These are phyloP conservation scores for Rhizopogon sp. DNA, from an alignment of 768 basidiomycete species.

Conservation along the genomic window DNA sequence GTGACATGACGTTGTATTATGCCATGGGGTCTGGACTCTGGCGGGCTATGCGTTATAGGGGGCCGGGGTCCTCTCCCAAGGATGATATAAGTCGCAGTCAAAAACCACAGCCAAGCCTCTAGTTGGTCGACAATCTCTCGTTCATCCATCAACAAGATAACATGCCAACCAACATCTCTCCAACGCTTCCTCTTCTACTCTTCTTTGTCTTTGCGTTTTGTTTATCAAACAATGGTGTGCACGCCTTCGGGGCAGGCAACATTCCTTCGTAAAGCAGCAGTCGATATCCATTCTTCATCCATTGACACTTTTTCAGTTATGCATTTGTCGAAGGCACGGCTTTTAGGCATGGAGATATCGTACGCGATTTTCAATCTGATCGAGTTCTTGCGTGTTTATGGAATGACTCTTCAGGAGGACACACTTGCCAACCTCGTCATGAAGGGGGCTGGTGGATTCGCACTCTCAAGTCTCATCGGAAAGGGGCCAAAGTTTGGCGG, in stretches of 20 bases:
- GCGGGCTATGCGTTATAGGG: too few species aligned
- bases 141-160: slow-evolving; percentile 2
- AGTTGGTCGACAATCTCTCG: neutral
- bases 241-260: slow-evolving; percentile 82
- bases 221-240: slow-evolving; percentile 51
- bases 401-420: slow-evolving; percentile 54
- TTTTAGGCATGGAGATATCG: slow-evolving; percentile 88
- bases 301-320: slow-evolving; percentile 41
- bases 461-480: slow-evolving; percentile 49
- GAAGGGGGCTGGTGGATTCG: slow-evolving; percentile 52
- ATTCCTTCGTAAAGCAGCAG: slow-evolving; percentile 58
- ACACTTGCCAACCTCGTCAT: slow-evolving; percentile 57
- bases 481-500: slow-evolving; percentile 69
- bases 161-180: slow-evolving; percentile 18
- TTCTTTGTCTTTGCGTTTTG: slow-evolving; percentile 52
- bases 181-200: slow-evolving; percentile 37
- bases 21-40: too few species aligned
- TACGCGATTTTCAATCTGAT: slow-evolving; percentile 28
- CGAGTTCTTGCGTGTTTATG: neutral
- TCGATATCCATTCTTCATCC: neutral
- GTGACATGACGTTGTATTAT: too few species aligned
- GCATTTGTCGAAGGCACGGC: slow-evolving; percentile 84
- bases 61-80: neutral
- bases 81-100: neutral
- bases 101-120: neutral